phyloP scores from a whole-genome alignment of 495 filamentous ascomycete species.

The Aspergillus coremiiformis region DNA sequence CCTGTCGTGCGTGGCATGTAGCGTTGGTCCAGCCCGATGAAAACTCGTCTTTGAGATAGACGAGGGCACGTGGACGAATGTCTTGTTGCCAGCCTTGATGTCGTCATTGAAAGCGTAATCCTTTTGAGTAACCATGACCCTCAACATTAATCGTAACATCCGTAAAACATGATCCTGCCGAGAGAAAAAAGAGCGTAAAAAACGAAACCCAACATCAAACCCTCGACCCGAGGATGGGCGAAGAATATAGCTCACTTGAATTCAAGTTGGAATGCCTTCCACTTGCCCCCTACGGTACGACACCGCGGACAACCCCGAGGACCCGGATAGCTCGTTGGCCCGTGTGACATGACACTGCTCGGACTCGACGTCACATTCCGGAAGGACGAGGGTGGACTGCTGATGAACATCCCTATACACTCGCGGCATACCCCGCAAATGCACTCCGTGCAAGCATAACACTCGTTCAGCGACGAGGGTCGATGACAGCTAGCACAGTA shows the following conservation, averaged over 20 bases:
- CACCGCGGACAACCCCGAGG: conserved; percentile 46
- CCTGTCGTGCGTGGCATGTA: neutral
- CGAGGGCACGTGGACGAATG: neutral
- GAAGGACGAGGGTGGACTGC: conserved; percentile 36
- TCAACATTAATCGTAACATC: conserved; percentile 35
- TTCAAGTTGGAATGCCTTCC: conserved; percentile 49
- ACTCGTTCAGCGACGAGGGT: conserved; percentile 64
- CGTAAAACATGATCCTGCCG: conserved; percentile 23
- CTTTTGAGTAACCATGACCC: conserved; percentile 14
- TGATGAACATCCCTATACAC: conserved; percentile 72
- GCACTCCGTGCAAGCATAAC: conserved; percentile 88
- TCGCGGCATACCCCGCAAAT: conserved; percentile 84
- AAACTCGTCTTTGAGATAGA: neutral
- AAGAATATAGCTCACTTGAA: conserved; percentile 33
- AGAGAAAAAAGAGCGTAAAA: neutral
- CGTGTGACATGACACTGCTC: conserved; percentile 30
- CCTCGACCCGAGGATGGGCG: neutral
- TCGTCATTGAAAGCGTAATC: conserved; percentile 13
- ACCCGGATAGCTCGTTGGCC: conserved; percentile 36
- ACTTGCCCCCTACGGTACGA: conserved; percentile 42
- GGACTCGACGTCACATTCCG: conserved; percentile 36
- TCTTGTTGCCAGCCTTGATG: conserved; percentile 2
- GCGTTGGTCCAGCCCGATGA: neutral
- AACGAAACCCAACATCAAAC: neutral
- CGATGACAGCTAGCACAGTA: conserved; percentile 80